Base-by-base conservation (phyloP, 108 stramenopile genomes). In the Nannochloropsis granulata region DNA sequence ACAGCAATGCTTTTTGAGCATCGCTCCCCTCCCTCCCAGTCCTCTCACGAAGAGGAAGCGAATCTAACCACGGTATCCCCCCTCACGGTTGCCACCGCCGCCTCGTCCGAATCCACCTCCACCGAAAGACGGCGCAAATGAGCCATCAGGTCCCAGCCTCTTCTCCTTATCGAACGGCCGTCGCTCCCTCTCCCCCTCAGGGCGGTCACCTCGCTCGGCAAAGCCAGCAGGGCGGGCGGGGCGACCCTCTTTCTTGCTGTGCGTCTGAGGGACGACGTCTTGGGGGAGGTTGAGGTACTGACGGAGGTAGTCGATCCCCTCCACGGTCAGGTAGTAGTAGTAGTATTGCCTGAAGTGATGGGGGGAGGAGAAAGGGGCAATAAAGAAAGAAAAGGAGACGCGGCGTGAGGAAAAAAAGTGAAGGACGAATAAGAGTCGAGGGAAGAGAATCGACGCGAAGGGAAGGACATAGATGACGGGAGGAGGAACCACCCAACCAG, bases 281-380 rank as follows among this genome's bases (percentile, higher is more conserved):
- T 93, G 92, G 79, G 98, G 97, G 44, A 98, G 90, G 56, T 93
- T 94, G 43, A 98, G 90, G 92, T 96, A 97, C 71, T 91, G 87
- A 21, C 98, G 92, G 16, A 98, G 92, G 93, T 97, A 98, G 81
- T 95, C 96, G 89, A 98, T 95, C 79, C 98, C 98, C 88, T 95
- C 97, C 79, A 91, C 92, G 25, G 96, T 97, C 82, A 98, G 92
- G 93, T 96, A 97, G 92, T 93, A 96, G 95, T 98, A 98, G 88
- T 92, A 92, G 93, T 96, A 95, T 88, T 96, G 98, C 97, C 87
- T 87, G 83, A 43, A 44, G 43, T 43, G 7, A 78, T 78, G 3
- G 5, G 23, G 78, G 3, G 9, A 3, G 80, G 9, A 81, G 80
- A 1, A 24, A 24, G 16, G 80, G 24, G 25, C 7, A 8, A 10